Conservation (phyloP, 2,329 filamentous ascomycete species). For the Endothia cerciana region DNA sequence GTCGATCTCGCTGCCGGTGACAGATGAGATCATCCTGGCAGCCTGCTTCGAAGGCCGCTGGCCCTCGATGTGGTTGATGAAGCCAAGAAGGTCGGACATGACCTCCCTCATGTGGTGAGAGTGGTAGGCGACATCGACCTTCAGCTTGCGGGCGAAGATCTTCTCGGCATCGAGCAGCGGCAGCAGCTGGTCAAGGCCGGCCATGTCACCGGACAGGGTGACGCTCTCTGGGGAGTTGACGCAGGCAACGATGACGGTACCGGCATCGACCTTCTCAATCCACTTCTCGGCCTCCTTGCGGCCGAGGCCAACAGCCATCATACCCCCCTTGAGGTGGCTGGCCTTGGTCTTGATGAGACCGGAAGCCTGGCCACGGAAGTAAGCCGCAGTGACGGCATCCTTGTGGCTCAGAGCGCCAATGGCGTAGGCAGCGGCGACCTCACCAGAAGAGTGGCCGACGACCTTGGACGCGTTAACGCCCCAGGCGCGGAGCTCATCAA, state of each 20-base stretch:
- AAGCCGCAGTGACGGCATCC: conserved; percentile 25
- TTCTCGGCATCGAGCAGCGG: conserved; percentile 28
- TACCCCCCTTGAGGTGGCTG: conserved; percentile 18
- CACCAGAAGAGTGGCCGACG: conserved; percentile 37
- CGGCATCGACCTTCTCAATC: conserved; percentile 20
- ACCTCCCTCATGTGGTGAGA: conserved; percentile 29
- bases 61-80: conserved; percentile 35
- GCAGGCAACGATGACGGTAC: conserved; percentile 24
- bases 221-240: conserved; percentile 37
- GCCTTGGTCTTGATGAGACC: conserved; percentile 19
- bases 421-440: conserved; percentile 29
- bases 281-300: conserved; percentile 21
- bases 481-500: conserved; percentile 35
- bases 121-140: conserved; percentile 32
- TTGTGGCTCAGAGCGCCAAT: conserved; percentile 25
- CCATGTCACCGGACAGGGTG: conserved; percentile 40
- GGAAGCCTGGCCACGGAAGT: conserved; percentile 25
- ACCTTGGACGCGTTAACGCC: conserved; percentile 31
- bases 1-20: conserved; percentile 22
- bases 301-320: conserved; percentile 24
- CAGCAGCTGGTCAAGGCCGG: conserved; percentile 35
- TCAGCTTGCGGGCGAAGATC: conserved; percentile 35
- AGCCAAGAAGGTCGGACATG: conserved; percentile 38
- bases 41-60: conserved; percentile 20
- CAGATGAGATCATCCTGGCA: conserved; percentile 24